Conservation (phyloP, 1,139 yeast species). For the Hanseniaspora sp. region DNA sequence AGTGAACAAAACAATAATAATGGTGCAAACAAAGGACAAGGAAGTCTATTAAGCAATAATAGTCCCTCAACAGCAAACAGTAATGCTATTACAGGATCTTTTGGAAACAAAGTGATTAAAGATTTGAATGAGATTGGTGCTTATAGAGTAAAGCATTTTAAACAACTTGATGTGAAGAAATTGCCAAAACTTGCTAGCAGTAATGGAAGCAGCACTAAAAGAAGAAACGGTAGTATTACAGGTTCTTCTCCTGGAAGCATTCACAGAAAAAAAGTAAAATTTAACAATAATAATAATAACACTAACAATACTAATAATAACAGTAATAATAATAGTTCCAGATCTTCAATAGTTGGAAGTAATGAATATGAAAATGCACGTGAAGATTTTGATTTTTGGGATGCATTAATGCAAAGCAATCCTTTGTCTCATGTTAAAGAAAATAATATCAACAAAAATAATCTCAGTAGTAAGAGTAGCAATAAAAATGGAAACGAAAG, state of each 20-base stretch:
- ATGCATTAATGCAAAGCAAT: slow-evolving; percentile 37
- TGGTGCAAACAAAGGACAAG: not conserved
- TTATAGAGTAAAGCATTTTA: slow-evolving; percentile 56
- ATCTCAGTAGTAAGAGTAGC: too few relatives aligned
- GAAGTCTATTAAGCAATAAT: not conserved
- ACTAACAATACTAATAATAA: slow-evolving; percentile 4
- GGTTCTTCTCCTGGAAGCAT: slow-evolving; percentile 17
- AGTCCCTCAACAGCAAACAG: not conserved
- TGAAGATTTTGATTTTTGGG: slow-evolving; percentile 57
- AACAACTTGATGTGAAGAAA: slow-evolving; percentile 23
- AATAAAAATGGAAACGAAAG: not conserved
- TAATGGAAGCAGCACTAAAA: slow-evolving; percentile 12
- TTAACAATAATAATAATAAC: slow-evolving; percentile 25
- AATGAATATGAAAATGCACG: slow-evolving; percentile 28
- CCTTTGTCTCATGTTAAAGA: not conserved
- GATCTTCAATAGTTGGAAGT: slow-evolving; percentile 13
- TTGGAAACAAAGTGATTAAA: slow-evolving; percentile 9
- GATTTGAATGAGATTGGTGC: slow-evolving; percentile 48
- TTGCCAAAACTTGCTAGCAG: slow-evolving; percentile 12
- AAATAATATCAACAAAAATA: not conserved
- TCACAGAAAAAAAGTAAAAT: slow-evolving; percentile 20
- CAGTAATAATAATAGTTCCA: not conserved
- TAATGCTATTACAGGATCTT: not conserved
- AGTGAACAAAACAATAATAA: not conserved
- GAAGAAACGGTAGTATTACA: slow-evolving; percentile 16